A percentile compares a stretch with the other conserved stretches of the same genome.
These are phyloP conservation scores for Neurospora crassa DNA, from an alignment of 2,329 filamentous ascomycete genomes.

Conservation along the genomic window DNA sequence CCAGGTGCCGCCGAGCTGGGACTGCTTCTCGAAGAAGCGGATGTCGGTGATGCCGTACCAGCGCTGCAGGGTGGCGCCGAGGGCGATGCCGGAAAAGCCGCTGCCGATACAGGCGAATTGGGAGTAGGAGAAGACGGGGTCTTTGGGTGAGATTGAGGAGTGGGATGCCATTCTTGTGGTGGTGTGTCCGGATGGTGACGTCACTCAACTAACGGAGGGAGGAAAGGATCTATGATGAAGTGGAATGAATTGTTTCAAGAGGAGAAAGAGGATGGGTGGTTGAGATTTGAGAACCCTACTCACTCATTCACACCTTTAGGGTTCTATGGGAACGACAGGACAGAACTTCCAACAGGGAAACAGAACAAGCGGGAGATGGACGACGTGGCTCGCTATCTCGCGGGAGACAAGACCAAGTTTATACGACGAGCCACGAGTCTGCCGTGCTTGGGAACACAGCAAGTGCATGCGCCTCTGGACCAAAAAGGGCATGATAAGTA, in stretches of 20 bases:
- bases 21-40: constrained; percentile 48
- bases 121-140: constrained; percentile 20
- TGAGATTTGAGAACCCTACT: neutral
- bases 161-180: neutral
- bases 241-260: neutral
- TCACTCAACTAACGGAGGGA: neutral
- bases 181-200: neutral
- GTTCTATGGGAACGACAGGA: neutral
- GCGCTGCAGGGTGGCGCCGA: constrained; percentile 48
- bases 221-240: neutral
- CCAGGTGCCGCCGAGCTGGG: constrained; percentile 55
- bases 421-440: neutral
- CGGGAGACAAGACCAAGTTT: neutral
- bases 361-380: neutral
- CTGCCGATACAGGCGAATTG: constrained; percentile 43
- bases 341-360: neutral
- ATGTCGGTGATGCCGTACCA: constrained; percentile 50
- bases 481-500: neutral
- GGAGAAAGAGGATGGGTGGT: neutral
- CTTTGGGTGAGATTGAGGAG: neutral
- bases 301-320: too few relatives aligned
- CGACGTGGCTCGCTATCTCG: neutral
- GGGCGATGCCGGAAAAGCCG: constrained; percentile 52
- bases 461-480: neutral
- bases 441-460: neutral